phyloP scores from a whole-genome alignment of 495 filamentous ascomycete species.

The Letharia lupina region DNA sequence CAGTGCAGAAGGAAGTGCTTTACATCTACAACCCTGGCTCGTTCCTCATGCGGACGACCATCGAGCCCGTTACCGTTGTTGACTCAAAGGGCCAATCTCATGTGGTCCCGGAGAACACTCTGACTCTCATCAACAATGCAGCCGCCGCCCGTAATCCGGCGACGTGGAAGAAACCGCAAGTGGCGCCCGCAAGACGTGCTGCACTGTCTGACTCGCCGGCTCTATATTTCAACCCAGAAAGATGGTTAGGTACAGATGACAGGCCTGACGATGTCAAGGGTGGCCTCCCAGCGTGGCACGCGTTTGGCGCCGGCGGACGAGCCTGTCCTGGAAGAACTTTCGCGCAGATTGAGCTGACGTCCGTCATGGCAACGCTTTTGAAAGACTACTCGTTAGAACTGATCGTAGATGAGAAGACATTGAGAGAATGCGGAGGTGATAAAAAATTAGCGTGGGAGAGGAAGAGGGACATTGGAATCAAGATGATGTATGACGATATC shows the following conservation, averaged over 20 bases:
- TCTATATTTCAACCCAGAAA: slow-evolving; percentile 3
- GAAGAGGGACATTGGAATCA: slow-evolving; percentile 1
- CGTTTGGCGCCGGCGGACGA: slow-evolving; percentile 4
- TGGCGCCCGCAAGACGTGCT: not conserved
- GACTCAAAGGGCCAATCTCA: not conserved
- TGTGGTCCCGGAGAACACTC: not conserved
- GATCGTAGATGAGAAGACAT: slow-evolving; percentile 8
- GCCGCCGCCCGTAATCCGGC: not conserved
- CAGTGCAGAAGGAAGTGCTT: slow-evolving; percentile 6
- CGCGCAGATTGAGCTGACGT: slow-evolving; percentile 9
- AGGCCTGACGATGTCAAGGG: not conserved
- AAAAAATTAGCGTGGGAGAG: not conserved
- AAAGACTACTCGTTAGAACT: slow-evolving; percentile 2
- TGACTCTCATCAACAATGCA: not conserved
- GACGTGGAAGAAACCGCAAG: not conserved
- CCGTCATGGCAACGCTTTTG: slow-evolving; percentile 13
- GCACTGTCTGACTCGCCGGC: not conserved
- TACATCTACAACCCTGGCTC: not conserved
- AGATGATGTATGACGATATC: slow-evolving; percentile 4
- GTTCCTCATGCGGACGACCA: not conserved
- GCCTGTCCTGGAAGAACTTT: slow-evolving; percentile 10
- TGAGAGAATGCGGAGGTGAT: not conserved
- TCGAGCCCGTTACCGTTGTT: not conserved
- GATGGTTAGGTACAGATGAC: slow-evolving; percentile 10
- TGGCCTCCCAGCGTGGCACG: not conserved